Evolutionary conservation across 768 basidiomycete genomes (phyloP).

Genomic region (Rhodotorula diobovata): DNA sequence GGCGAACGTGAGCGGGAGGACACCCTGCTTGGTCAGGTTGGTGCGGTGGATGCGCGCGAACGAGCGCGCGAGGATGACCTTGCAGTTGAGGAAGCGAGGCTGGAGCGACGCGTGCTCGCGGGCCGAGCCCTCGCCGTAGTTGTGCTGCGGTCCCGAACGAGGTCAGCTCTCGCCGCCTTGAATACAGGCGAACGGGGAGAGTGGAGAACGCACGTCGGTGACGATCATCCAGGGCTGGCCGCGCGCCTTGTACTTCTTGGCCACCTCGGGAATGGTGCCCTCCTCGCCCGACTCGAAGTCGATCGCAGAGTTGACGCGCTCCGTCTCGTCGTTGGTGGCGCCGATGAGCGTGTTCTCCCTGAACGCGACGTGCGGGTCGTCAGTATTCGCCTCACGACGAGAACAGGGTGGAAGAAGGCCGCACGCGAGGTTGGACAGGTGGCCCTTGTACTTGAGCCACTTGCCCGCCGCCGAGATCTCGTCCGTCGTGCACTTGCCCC

Average conservation of each 20-base stretch:
- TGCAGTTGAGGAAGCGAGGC: constrained; percentile 59
- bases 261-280: constrained; percentile 84
- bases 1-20: constrained; percentile 89
- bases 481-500: constrained; percentile 99
- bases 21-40: constrained; percentile 79
- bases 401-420: not conserved
- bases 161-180: not conserved
- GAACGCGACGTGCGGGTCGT: no score
- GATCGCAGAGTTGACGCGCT: constrained; percentile 84
- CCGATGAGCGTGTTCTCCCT: constrained; percentile 43
- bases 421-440: constrained; percentile 37
- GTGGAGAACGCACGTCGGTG: constrained; percentile 58
- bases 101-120: constrained; percentile 96
- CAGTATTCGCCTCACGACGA: not conserved
- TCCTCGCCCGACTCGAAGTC: constrained; percentile 60
- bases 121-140: constrained; percentile 96
- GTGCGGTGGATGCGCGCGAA: constrained; percentile 89
- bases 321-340: constrained; percentile 76
- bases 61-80: constrained; percentile 58
- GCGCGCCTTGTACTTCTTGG: constrained; percentile 78
- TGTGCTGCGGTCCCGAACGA: constrained; percentile 50
- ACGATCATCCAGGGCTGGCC: constrained; percentile 90
- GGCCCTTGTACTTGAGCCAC: constrained; percentile 94
- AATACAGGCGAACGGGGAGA: not conserved
- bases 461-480: constrained; percentile 97